Conservation (phyloP, 768 basidiomycete genomes). For the Boletellus ananiceps region DNA sequence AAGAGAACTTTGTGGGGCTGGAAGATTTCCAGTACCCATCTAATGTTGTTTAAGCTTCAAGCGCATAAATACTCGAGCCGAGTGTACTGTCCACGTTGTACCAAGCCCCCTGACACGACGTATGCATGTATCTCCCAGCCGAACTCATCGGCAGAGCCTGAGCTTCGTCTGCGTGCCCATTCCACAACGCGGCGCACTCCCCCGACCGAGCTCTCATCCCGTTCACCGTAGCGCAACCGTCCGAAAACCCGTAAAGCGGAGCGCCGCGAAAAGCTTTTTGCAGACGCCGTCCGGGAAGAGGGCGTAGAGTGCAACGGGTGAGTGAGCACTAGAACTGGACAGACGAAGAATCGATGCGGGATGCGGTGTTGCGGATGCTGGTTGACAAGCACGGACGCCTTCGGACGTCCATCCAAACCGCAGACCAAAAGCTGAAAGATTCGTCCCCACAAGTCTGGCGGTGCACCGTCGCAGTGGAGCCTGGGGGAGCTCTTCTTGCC, state of each 20-base stretch:
- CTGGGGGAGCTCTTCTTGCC: neutral
- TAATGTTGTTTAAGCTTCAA: constrained; percentile 56
- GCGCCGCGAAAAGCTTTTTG: too few species aligned
- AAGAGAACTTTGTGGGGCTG: constrained; percentile 90
- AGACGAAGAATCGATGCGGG: constrained; percentile 66
- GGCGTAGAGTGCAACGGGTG: too few species aligned
- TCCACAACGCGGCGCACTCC: neutral
- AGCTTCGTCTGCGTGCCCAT: neutral
- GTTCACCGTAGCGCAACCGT: constrained; percentile 5
- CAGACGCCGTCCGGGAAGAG: too few species aligned
- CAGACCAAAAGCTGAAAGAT: constrained; percentile 66
- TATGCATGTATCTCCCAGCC: neutral
- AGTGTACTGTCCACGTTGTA: neutral
- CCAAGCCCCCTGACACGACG: neutral
- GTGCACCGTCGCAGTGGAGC: constrained; percentile 1
- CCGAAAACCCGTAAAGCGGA: too few species aligned
- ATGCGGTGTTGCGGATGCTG: constrained; percentile 78
- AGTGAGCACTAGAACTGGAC: constrained; percentile 68
- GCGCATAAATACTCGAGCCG: neutral
- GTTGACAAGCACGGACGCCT: constrained; percentile 84
- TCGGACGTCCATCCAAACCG: constrained; percentile 51
- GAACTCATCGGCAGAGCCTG: neutral
- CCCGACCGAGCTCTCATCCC: neutral
- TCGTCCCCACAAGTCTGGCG: constrained; percentile 30
- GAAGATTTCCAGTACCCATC: constrained; percentile 83